Evolutionary conservation across 1,284 basidiomycete species (phyloP).

Genomic region (Fomitopsis schrenkii): DNA sequence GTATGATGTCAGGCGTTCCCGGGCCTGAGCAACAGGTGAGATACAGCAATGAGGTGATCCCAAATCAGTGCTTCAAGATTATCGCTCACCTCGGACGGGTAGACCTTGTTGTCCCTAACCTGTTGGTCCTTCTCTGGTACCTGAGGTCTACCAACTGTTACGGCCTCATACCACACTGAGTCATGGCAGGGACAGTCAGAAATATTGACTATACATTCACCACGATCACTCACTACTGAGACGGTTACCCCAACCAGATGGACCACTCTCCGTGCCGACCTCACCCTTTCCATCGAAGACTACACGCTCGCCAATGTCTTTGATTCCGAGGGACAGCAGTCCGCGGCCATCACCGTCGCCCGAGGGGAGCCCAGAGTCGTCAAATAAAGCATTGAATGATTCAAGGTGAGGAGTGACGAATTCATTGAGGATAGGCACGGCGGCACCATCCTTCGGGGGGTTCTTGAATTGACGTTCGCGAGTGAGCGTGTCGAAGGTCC

Average conservation of each 20-base stretch:
- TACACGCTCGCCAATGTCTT: constrained; percentile 87
- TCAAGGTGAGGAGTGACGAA: constrained; percentile 94
- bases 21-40: constrained; percentile 49
- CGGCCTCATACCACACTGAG: constrained; percentile 87
- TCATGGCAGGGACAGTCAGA: too few relatives aligned
- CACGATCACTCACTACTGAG: constrained; percentile 65
- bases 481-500: constrained; percentile 81
- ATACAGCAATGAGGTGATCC: background rate
- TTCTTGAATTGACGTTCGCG: constrained; percentile 82
- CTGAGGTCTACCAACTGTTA: constrained; percentile 83
- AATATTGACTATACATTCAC: background rate
- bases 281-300: constrained; percentile 83
- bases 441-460: constrained; percentile 68
- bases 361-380: constrained; percentile 70
- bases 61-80: background rate
- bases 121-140: constrained; percentile 82
- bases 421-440: constrained; percentile 85
- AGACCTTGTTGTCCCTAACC: constrained; percentile 77
- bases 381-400: constrained; percentile 95
- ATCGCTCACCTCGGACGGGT: constrained; percentile 77
- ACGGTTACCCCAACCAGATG: constrained; percentile 72
- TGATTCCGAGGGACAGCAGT: constrained; percentile 74
- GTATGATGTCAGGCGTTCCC: constrained; percentile 92
- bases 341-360: constrained; percentile 80
- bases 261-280: constrained; percentile 47